Evolutionary conservation across 2,329 filamentous ascomycete genomes (phyloP), one percentile per base, ranked within the genome.

Genomic region (Neonectria magnoliae): DNA sequence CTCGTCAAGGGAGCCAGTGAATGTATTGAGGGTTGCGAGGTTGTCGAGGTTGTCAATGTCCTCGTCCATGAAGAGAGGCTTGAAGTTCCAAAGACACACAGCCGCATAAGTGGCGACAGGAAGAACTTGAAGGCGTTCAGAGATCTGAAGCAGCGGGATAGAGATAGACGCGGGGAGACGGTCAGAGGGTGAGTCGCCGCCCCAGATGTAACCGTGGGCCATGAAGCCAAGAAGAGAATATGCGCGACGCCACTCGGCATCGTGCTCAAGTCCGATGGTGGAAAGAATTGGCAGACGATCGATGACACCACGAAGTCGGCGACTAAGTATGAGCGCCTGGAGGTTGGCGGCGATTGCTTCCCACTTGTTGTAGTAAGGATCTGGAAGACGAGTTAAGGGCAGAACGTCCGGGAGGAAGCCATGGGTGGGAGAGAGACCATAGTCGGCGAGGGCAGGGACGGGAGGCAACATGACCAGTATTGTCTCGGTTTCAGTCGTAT

Each of bases 51-150:
- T 89, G 75, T 97, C 93, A 62, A 96, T 88, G 38, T 88, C 87
- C 78, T 98, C 94, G 67, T 93, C 88, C 64, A 89, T 82, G 76
- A 98, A 98, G 59, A 98, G 87, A 0, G 94, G 93, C 79, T 94
- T 95, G 85, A 94, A 98, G 81, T 99, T 99, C 96, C 96, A 99
- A 27, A 99, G 85, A 70, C 93, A 95, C 4, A 98, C 85, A 8
- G 91, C 93, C 7, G 96, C 93, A 77, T 98, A 99, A 18, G 95
- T 98, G 52, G 95, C 96, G 29, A 99, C 95, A 1, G 94, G 93
- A 7, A 93, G 94, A 27, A 99, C 84, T 75, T 98, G 93, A 18
- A 99, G 87, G 66, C 89, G 88, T 48, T 87, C 83, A 71, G 93
- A 95, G 51, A 97, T 87, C 68, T 90, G 82, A 56, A 97, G 84